Conservation (phyloP, 129 eudicot genomes). For the Chrysanthemum lavandulifolium region DNA sequence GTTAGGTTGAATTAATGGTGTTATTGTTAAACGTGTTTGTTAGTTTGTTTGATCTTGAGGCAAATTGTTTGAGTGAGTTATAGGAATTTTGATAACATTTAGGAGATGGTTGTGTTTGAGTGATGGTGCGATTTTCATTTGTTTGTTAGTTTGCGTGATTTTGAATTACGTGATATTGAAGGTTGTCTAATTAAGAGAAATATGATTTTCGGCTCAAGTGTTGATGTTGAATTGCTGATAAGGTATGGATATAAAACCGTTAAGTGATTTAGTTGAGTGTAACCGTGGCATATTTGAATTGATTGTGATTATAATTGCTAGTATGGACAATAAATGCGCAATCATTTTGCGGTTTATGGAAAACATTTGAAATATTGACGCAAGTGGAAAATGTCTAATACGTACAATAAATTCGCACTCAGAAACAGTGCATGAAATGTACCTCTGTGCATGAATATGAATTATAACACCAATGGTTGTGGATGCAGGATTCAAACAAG, state of each 20-base stretch:
- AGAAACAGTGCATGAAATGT: background rate
- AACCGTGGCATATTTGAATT: constrained; percentile 1
- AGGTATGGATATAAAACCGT: background rate
- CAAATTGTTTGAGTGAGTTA: too few relatives aligned
- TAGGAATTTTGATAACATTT: too few relatives aligned
- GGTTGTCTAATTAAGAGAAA: constrained; percentile 20
- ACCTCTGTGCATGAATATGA: background rate
- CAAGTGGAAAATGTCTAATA: background rate
- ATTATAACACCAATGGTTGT: constrained; percentile 16
- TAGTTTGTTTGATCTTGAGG: too few relatives aligned
- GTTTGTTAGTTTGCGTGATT: background rate
- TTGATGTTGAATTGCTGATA: constrained; percentile 7
- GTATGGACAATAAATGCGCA: background rate
- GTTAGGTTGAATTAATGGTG: too few relatives aligned
- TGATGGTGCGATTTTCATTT: background rate
- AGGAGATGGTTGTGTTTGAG: background rate
- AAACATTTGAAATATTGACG: constrained; percentile 1
- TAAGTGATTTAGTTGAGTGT: background rate
- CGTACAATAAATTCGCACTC: background rate
- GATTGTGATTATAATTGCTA: constrained; percentile 3
- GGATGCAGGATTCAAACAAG: constrained; percentile 71
- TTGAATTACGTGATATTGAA: constrained; percentile 7
- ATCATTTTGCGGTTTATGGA: background rate
- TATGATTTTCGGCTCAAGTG: constrained; percentile 18
- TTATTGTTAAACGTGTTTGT: too few relatives aligned